Percentiles rank a stretch among this genome's conserved stretches.
These are phyloP conservation scores for Myotisia sp. DNA, from an alignment of 2,329 filamentous ascomycete species.

Conservation along the genomic window DNA sequence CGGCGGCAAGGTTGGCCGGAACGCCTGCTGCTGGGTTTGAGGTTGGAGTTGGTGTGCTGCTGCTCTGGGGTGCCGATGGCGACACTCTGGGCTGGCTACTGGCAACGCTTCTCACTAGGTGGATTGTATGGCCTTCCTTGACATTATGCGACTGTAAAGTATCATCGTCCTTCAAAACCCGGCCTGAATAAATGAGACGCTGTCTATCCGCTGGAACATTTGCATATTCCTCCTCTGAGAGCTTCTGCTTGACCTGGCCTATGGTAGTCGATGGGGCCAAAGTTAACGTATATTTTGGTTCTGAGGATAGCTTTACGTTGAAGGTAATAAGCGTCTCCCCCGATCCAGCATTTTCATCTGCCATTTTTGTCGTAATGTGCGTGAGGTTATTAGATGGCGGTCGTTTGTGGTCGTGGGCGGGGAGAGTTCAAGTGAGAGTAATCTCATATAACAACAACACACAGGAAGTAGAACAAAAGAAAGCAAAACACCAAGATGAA, in stretches of 20 bases:
- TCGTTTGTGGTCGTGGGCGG: no score
- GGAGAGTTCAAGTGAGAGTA: no score
- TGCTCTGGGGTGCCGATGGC: conserved; percentile 18
- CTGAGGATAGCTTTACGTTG: conserved; percentile 93
- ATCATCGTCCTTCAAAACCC: conserved; percentile 91
- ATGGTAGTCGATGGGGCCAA: conserved; percentile 64
- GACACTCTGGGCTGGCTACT: conserved; percentile 56
- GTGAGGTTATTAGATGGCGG: no score
- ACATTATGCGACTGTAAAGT: conserved; percentile 79
- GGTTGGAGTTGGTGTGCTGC: conserved; percentile 8
- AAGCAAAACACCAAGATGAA: no score
- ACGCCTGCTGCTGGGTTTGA: conserved; percentile 22
- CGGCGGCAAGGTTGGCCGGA: conserved; percentile 35
- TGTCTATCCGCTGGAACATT: conserved; percentile 78
- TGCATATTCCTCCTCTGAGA: conserved; percentile 66
- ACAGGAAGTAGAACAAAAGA: no score
- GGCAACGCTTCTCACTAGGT: conserved; percentile 89
- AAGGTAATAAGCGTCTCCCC: conserved; percentile 75
- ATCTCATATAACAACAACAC: no score
- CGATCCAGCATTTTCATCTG: conserved; percentile 29
- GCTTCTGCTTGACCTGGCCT: conserved; percentile 75
- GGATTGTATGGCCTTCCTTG: conserved; percentile 87
- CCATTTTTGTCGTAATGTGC: no score
- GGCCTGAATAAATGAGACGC: conserved; percentile 91
- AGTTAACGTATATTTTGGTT: conserved; percentile 70